These are phyloP conservation scores for Phalaenopsis equestris DNA, from an alignment of 106 monocot species.

Conservation along the genomic window DNA sequence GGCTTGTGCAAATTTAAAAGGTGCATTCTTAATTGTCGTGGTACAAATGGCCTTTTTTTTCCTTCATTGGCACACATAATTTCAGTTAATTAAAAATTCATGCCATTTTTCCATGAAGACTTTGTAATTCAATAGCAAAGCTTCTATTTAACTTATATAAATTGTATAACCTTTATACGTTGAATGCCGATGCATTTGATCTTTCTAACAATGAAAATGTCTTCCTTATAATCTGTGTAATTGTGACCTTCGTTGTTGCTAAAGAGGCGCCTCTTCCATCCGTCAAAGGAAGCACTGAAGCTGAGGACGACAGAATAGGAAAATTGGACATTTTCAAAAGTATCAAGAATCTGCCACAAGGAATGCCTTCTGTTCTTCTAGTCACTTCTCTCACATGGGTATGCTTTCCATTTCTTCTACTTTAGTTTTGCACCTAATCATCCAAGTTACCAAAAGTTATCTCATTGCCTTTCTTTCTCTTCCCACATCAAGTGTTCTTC, in stretches of 20 bases:
- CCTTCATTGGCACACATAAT: background rate
- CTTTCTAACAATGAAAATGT: constrained; percentile 21
- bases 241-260: constrained; percentile 40
- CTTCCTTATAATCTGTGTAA: constrained; percentile 29
- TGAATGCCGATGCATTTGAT: background rate
- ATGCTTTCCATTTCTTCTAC: background rate
- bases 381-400: constrained; percentile 65
- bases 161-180: background rate
- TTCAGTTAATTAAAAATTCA: background rate
- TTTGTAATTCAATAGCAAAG: background rate
- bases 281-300: constrained; percentile 4
- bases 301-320: constrained; percentile 8
- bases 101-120: background rate
- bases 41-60: constrained; percentile 25
- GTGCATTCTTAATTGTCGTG: constrained; percentile 88
- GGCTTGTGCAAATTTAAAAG: constrained; percentile 94
- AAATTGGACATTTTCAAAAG: constrained; percentile 23
- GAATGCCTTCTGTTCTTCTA: constrained; percentile 54
- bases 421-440: background rate
- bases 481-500: no score
- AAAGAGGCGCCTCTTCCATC: constrained; percentile 34
- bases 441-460: background rate
- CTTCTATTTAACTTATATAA: background rate
- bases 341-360: constrained; percentile 57
- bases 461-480: background rate